Conservation (phyloP, 176 grass and related monocot species). For the Zea mays region Zm-B73-REFERENCE-NAM-5.0 NC_050105.1:150700001-150700500, state of each 20-base stretch:
- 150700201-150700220: neutral
- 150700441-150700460: slow-evolving; percentile 5
- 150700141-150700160: neutral
- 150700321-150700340: slow-evolving; percentile 36
- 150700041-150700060: slow-evolving; percentile 91
- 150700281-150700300: slow-evolving; percentile 67
- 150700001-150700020: slow-evolving; percentile 46
- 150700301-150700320: slow-evolving; percentile 92
- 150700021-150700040: slow-evolving; percentile 66
- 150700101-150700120: neutral
- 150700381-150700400: neutral
- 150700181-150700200: neutral
- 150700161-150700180: neutral
- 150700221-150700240: slow-evolving; percentile 63
- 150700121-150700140: neutral
- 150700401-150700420: neutral
- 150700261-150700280: slow-evolving; percentile 74
- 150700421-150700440: neutral
- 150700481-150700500: neutral
- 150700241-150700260: slow-evolving; percentile 98
- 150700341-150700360: neutral
- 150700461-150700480: neutral
- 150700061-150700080: neutral
- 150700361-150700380: neutral
- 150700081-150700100: neutral